Conservation (phyloP, 2,329 filamentous ascomycete genomes). For the Penicillium sp. region DNA sequence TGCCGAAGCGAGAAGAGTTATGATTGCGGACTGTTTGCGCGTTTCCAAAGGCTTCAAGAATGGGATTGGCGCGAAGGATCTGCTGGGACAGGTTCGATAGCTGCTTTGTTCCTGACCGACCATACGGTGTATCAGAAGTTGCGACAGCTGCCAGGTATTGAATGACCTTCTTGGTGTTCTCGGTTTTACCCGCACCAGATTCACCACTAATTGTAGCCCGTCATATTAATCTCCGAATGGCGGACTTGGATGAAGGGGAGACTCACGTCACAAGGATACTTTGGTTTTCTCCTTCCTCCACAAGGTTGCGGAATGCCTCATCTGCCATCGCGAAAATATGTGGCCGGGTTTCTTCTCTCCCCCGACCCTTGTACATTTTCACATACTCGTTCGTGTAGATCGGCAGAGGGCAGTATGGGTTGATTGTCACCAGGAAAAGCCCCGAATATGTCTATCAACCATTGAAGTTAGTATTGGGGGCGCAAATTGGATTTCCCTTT, state of each 20-base stretch:
- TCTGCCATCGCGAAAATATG: slow-evolving; percentile 99
- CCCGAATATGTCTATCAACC: slow-evolving; percentile 82
- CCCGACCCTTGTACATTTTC: slow-evolving; percentile 95
- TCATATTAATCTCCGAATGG: slow-evolving; percentile 8
- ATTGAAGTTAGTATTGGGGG: slow-evolving; percentile 14
- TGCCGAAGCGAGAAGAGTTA: slow-evolving; percentile 97
- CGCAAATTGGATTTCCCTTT: background rate
- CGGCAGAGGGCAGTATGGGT: slow-evolving; percentile 91
- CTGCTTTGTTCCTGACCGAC: slow-evolving; percentile 65
- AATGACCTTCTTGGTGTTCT: slow-evolving; percentile 99
- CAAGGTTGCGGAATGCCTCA: slow-evolving; percentile 91
- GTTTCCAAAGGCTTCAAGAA: slow-evolving; percentile 96
- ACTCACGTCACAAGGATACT: slow-evolving; percentile 89
- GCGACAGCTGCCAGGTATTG: slow-evolving; percentile 97
- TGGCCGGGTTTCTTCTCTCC: slow-evolving; percentile 90
- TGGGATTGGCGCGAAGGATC: slow-evolving; percentile 93
- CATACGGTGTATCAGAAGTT: slow-evolving; percentile 73
- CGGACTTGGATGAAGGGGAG: background rate
- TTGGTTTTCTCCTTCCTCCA: slow-evolving; percentile 94
- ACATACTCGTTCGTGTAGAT: slow-evolving; percentile 98
- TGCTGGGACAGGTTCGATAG: slow-evolving; percentile 92
- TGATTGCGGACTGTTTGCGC: slow-evolving; percentile 98
- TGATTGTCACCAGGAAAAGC: slow-evolving; percentile 94
- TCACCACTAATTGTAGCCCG: slow-evolving; percentile 65
- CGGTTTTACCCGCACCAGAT: slow-evolving; percentile 96